Base-by-base conservation (phyloP, 352 stramenopile species). In the Phytophthora tubulina region DNA sequence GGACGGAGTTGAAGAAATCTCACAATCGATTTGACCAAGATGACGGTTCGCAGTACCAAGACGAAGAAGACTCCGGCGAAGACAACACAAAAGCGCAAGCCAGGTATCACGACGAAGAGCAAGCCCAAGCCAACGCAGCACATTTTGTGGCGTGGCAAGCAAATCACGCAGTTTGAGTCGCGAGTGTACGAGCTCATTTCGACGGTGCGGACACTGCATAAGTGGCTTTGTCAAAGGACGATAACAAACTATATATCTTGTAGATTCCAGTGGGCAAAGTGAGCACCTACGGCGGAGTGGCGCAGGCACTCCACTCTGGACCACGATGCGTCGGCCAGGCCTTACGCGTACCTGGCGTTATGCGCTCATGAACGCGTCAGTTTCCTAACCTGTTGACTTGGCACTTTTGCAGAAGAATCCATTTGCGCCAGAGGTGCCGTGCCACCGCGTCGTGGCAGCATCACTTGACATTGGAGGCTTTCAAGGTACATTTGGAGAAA, bases 111-210 rank as follows among this genome's bases (percentile, higher is more conserved):
- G 33, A 42, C 21, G 21, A 74, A 66, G 27, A 54, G 52, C 48
- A 78, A 67, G 33, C 13, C 41, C 46, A 76, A 77, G 61, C 50
- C 76, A 31, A 92, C 79, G 33, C 63, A 88, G 49, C 79, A 90
- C 70, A 79, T 93, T 63, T 48, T 91, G 60, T 94, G 86, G 85
- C 86, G 84, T 11, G 85, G 86, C 57, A 81, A 83, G 32, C 77
- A 82, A 30, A 92, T 96, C 53, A 96, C 89, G 3, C 51, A 78
- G 21, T 92, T 94, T 68, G 88, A 96, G 58, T 89, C 84, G 55
- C 77, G 80, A 33, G 86, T 94, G 45, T 94, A 94, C 62, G 85
- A 94, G 63, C 81, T 94, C 50, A 92, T 94, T 71, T 90, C 80
- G 30, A 90, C 75, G 60, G 88, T 94, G 50, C 17, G 50, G 11